Evolutionary conservation across 345 rosid genomes (phyloP).

Genomic region (Firmiana major): DNA sequence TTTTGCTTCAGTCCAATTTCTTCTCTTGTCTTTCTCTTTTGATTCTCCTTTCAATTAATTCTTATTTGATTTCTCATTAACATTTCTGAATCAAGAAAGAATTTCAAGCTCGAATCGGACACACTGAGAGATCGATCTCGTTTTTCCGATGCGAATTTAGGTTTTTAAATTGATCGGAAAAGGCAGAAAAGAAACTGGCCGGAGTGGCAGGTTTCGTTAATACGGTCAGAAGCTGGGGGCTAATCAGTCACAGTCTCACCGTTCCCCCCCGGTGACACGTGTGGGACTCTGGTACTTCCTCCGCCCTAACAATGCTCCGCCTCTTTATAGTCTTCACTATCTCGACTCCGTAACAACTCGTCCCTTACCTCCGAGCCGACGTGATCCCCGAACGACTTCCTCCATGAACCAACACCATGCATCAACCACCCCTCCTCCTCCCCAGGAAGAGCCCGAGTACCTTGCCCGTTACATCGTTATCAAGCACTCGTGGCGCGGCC

Average conservation of each 20-base stretch:
- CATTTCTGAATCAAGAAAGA: not conserved
- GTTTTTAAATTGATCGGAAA: not conserved
- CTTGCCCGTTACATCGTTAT: slow-evolving; percentile 81
- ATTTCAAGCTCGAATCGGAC: not conserved
- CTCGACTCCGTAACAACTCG: slow-evolving; percentile 40
- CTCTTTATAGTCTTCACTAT: slow-evolving; percentile 55
- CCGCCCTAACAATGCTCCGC: slow-evolving; percentile 66
- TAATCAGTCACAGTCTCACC: slow-evolving; percentile 81
- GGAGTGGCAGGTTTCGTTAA: slow-evolving; percentile 31
- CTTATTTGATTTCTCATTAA: not conserved
- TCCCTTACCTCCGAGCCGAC: slow-evolving; percentile 16
- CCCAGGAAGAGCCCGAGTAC: slow-evolving; percentile 86
- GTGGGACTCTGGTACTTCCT: slow-evolving; percentile 66
- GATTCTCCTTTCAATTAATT: no score
- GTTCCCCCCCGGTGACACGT: slow-evolving; percentile 43
- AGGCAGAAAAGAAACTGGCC: slow-evolving; percentile 11
- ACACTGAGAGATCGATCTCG: not conserved
- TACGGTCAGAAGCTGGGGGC: slow-evolving; percentile 82
- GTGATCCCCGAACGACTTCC: slow-evolving; percentile 29
- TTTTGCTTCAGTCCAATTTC: no score
- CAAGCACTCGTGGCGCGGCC: slow-evolving; percentile 98
- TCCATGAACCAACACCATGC: slow-evolving; percentile 46
- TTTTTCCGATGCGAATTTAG: slow-evolving; percentile 7
- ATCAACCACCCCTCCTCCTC: slow-evolving; percentile 21
- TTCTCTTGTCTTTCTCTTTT: no score